Evolutionary conservation across 2,329 filamentous ascomycete genomes (phyloP).

Genomic region (Aspergillus sp.): DNA sequence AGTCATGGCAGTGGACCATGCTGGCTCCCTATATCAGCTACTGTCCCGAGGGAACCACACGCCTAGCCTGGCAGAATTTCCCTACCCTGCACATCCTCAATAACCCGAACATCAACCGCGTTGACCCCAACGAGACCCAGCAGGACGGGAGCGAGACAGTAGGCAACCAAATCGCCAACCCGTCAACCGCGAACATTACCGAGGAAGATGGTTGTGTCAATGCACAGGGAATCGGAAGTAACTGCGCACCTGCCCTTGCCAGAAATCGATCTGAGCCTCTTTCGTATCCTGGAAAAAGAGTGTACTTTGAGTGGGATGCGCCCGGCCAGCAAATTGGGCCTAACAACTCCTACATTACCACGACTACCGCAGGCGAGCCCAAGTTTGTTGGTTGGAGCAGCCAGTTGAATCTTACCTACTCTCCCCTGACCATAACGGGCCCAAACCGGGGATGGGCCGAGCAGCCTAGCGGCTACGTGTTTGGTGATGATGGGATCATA

Average conservation of each 20-base stretch:
- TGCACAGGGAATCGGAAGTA: not conserved
- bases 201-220: not conserved
- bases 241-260: constrained; percentile 3
- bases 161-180: constrained; percentile 7
- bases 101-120: constrained; percentile 61
- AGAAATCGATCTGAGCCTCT: constrained; percentile 6
- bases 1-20: constrained; percentile 81
- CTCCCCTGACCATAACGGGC: constrained; percentile 9
- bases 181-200: not conserved
- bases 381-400: constrained; percentile 11
- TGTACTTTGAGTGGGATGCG: constrained; percentile 6
- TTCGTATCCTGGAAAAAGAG: constrained; percentile 6
- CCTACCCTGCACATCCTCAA: constrained; percentile 70
- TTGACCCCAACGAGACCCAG: too few species aligned
- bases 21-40: constrained; percentile 77
- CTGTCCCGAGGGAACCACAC: constrained; percentile 71
- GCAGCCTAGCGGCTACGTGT: constrained; percentile 34
- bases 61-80: constrained; percentile 82
- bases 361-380: constrained; percentile 6
- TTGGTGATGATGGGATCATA: constrained; percentile 64
- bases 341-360: constrained; percentile 12
- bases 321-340: constrained; percentile 4
- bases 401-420: constrained; percentile 11
- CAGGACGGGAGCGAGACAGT: constrained; percentile 1
- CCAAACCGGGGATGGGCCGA: constrained; percentile 2